Evolutionary conservation across 2,329 filamentous ascomycete genomes (phyloP).

Genomic region (Aspergillus aculeatus): DNA sequence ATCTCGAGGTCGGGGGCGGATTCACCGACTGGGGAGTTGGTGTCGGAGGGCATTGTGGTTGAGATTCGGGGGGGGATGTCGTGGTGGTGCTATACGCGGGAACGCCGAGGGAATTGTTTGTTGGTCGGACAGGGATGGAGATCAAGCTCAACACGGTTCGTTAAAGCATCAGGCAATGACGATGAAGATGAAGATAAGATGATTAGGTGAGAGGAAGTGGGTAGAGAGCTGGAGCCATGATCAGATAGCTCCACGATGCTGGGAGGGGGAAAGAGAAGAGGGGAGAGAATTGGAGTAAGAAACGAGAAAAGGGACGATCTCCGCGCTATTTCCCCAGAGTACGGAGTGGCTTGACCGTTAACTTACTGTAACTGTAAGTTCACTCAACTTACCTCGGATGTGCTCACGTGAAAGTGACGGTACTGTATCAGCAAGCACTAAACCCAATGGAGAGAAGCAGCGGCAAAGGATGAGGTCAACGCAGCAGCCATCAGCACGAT

Average conservation of each 20-base stretch:
- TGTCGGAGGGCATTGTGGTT: slow-evolving; percentile 30
- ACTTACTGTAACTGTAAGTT: no score
- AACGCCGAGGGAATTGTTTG: background rate
- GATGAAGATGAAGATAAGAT: no score
- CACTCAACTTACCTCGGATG: slow-evolving; percentile 22
- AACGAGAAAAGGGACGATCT: background rate
- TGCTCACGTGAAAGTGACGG: slow-evolving; percentile 15
- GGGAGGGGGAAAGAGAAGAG: background rate
- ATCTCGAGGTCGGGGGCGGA: slow-evolving; percentile 76
- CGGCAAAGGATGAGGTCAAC: slow-evolving; percentile 19
- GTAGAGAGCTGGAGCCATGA: background rate
- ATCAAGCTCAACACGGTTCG: slow-evolving; percentile 10
- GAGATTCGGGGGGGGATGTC: background rate
- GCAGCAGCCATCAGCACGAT: slow-evolving; percentile 23
- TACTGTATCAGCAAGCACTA: no score
- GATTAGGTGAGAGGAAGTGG: background rate
- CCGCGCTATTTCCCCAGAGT: slow-evolving; percentile 29
- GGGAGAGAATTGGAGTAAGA: background rate
- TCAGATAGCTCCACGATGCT: background rate
- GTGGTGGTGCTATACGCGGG: background rate
- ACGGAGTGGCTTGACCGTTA: no score
- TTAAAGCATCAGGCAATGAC: background rate
- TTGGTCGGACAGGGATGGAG: background rate
- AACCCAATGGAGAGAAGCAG: no score
- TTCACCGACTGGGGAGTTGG: slow-evolving; percentile 29